Evolutionary conservation across 306 rosid genomes (phyloP).

Genomic region (Sicyos baderoa): DNA sequence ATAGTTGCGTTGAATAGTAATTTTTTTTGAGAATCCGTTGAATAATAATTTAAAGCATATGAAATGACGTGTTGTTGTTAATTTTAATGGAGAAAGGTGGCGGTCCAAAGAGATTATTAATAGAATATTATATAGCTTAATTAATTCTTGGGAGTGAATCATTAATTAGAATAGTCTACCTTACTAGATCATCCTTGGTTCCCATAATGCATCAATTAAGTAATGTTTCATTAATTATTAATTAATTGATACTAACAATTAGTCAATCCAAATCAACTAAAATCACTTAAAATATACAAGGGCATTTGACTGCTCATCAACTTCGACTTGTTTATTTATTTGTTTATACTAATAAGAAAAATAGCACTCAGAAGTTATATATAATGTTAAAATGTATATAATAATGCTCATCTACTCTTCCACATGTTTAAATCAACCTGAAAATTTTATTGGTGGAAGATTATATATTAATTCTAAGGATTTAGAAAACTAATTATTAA

Average conservation of each 20-base stretch:
- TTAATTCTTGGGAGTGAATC: background rate
- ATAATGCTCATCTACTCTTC: slow-evolving; percentile 1
- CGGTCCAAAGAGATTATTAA: slow-evolving; percentile 6
- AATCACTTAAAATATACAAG: slow-evolving; percentile 9
- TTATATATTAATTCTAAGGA: background rate
- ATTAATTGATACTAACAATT: background rate
- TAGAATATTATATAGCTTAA: background rate
- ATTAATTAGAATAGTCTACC: slow-evolving; percentile 11
- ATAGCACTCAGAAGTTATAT: background rate
- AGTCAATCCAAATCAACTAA: slow-evolving; percentile 19
- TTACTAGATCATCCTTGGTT: slow-evolving; percentile 8
- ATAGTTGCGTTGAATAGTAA: background rate
- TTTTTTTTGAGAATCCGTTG: too few relatives aligned
- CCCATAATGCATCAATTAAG: slow-evolving; percentile 9
- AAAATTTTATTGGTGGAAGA: background rate
- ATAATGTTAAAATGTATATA: background rate
- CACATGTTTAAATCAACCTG: slow-evolving; percentile 11
- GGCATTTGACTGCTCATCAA: slow-evolving; percentile 11
- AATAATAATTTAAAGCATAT: slow-evolving; percentile 4
- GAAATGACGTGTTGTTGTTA: background rate
- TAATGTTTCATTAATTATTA: slow-evolving; percentile 5
- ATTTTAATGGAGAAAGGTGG: background rate
- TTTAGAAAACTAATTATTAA: background rate
- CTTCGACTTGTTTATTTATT: background rate
- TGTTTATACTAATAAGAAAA: background rate